These are phyloP conservation scores for Phytophthora cryptogea DNA, from an alignment of 352 stramenopile species.

Conservation along the genomic window DNA sequence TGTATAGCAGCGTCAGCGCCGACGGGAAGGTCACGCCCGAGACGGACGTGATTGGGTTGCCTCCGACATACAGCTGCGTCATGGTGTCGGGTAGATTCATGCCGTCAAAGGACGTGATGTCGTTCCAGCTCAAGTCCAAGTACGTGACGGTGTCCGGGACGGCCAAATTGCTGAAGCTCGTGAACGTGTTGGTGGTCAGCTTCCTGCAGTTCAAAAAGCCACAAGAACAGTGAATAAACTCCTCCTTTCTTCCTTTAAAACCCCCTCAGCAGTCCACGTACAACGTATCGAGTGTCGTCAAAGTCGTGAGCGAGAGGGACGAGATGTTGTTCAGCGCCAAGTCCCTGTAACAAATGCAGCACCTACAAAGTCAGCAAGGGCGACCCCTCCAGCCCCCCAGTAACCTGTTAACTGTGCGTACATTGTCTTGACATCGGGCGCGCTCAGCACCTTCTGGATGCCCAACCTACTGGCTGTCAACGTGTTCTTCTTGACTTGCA, in stretches of 20 bases:
- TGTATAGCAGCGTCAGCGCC: constrained; percentile 64
- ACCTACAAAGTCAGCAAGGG: constrained; percentile 1
- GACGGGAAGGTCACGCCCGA: constrained; percentile 45
- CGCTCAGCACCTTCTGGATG: constrained; percentile 57
- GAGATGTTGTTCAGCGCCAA: constrained; percentile 62
- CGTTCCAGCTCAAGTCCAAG: constrained; percentile 75
- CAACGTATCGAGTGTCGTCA: constrained; percentile 46
- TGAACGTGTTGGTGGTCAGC: constrained; percentile 55
- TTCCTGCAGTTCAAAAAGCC: constrained; percentile 28
- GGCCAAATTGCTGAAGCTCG: constrained; percentile 45
- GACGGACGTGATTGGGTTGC: constrained; percentile 75
- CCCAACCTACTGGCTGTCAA: constrained; percentile 43
- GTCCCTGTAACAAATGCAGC: constrained; percentile 24
- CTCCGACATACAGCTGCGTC: constrained; percentile 62
- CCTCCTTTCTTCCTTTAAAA: not conserved
- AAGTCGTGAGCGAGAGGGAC: constrained; percentile 32
- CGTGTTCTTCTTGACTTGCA: constrained; percentile 39
- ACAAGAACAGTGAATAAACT: no score
- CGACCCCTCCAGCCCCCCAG: constrained; percentile 1
- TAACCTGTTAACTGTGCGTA: constrained; percentile 19
- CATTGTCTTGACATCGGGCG: constrained; percentile 51
- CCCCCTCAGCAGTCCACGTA: constrained; percentile 18
- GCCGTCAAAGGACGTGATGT: constrained; percentile 58
- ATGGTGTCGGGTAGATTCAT: constrained; percentile 57
- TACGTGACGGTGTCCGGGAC: constrained; percentile 44